Base-by-base conservation (phyloP, 352 stramenopile genomes). In the Pythium apleroticum region DNA sequence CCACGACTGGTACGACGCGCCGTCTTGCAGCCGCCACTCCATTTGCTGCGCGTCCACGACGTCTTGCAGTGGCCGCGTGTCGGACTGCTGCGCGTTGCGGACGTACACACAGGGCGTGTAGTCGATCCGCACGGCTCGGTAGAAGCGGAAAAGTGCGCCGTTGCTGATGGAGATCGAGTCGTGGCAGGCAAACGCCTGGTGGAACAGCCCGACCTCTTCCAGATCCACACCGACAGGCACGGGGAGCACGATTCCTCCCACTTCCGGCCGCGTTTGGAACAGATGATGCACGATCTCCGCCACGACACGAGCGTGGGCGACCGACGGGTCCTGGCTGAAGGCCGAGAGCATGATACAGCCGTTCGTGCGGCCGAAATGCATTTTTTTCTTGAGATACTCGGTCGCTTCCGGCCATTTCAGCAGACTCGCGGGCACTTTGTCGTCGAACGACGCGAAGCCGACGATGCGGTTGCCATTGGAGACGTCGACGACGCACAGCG, bases 381-480 rank as follows among this genome's bases (percentile, higher is more conserved):
- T 69, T 19, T 77, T 74, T 52, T 88, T 86, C 52, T 76, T 82
- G 19, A 92, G 63, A 55, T 92, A 92, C 43, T 88, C 78, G 48
- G 71, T 81, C 14, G 84, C 81, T 66, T 92, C 81, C 0, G 77
- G 57, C 78, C 77, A 88, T 14, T 69, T 74, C 19, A 69, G 66
- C 15, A 92, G 58, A 11, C 63, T 64, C 9, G 71, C 58, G 0
- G 84, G 77, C 4, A 90, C 52, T 22, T 81, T 73, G 55, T 89
- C 76, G 39, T 90, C 81, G 25, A 92, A 87, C 14, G 77, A 79
- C 14, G 81, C 77, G 35, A 92, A 92, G 12, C 72, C 84, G 3
- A 84, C 33, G 60, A 75, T n/a, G 5, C 50, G 46, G 20, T 50
- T 28, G 19, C 28, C 41, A 24, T 27, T 37, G 20, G 57, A 24